phyloP scores from a whole-genome alignment of 2,329 filamentous ascomycete genomes.

The Colletotrichum salicis region DNA sequence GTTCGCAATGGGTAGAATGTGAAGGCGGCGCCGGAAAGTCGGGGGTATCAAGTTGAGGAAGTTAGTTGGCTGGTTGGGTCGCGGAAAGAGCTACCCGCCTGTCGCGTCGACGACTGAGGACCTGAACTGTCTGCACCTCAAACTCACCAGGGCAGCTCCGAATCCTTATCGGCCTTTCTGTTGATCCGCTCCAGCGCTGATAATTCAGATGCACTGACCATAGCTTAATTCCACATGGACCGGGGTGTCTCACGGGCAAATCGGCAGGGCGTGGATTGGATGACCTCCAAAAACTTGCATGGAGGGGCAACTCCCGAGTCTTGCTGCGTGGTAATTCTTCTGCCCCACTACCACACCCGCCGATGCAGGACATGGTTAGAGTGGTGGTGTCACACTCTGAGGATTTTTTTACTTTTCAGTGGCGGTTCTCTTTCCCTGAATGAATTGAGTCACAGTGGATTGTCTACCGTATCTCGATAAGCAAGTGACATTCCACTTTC shows the following conservation, averaged over 20 bases:
- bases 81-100: constrained; percentile 13
- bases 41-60: neutral
- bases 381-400: constrained; percentile 34
- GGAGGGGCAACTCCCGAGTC: constrained; percentile 35
- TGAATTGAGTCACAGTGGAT: constrained; percentile 28
- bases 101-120: constrained; percentile 15
- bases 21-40: neutral
- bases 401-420: constrained; percentile 33
- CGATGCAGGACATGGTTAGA: constrained; percentile 41
- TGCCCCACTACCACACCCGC: constrained; percentile 40
- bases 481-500: constrained; percentile 28
- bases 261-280: constrained; percentile 35
- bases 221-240: constrained; percentile 43
- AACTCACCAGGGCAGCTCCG: neutral
- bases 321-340: neutral
- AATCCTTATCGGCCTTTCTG: neutral
- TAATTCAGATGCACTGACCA: constrained; percentile 44
- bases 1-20: neutral
- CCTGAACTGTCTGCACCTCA: neutral
- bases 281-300: constrained; percentile 33
- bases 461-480: constrained; percentile 22
- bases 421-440: constrained; percentile 21
- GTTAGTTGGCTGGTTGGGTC: constrained; percentile 5
- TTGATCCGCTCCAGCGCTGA: constrained; percentile 39
- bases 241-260: constrained; percentile 27